A percentile compares a stretch with the other conserved stretches of the same genome.
Conservation (phyloP, 148 eudicot species). For the Rhododendron simsii region DNA sequence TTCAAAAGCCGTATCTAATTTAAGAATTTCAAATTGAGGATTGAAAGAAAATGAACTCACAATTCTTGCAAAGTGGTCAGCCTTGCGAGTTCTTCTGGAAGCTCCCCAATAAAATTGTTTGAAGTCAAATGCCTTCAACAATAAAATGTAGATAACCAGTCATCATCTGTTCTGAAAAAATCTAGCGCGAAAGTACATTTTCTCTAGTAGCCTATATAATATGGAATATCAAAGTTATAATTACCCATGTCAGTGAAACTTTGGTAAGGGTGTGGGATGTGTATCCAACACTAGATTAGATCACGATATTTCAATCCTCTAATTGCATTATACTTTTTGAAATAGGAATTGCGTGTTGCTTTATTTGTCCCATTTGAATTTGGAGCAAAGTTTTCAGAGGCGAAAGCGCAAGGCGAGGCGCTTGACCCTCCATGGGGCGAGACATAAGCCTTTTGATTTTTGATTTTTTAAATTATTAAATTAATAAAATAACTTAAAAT, state of each 20-base stretch:
- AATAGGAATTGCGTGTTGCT: background rate
- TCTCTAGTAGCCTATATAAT: too few relatives aligned
- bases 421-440: too few relatives aligned
- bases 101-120: constrained; percentile 32
- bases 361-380: background rate
- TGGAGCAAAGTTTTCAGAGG: too few relatives aligned
- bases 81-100: constrained; percentile 24
- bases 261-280: background rate
- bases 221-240: background rate
- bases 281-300: background rate
- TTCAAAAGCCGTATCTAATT: too few relatives aligned
- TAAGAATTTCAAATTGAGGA: background rate
- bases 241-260: background rate
- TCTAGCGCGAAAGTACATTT: background rate
- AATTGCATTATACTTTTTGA: background rate
- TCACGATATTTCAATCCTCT: background rate
- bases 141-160: background rate
- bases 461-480: too few relatives aligned
- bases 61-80: constrained; percentile 29
- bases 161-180: background rate
- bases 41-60: constrained; percentile 21
- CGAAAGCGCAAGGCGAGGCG: too few relatives aligned
- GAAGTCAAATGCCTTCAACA: constrained; percentile 27
- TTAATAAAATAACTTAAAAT: too few relatives aligned
- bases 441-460: too few relatives aligned